A percentile compares a stretch with the other conserved stretches of the same genome.
Conservation (phyloP, 1,284 basidiomycete species). For the Trichosporon faecale region DNA sequence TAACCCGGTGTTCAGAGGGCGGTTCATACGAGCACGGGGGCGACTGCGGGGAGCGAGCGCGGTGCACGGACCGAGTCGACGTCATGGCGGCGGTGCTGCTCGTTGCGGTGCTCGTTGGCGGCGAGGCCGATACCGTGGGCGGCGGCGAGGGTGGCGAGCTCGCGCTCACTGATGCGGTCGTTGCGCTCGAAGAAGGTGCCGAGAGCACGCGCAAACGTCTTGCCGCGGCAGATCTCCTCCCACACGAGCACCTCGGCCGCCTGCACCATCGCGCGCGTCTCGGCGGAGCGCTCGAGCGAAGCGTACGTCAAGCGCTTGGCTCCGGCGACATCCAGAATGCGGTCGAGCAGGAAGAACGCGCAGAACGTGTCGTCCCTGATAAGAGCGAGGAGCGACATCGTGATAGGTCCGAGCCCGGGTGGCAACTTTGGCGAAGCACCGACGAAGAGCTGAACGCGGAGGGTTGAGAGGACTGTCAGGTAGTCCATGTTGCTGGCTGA, state of each 20-base stretch:
- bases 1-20: neutral
- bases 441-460: slow-evolving; percentile 41
- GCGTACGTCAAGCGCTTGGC: neutral
- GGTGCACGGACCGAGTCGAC: neutral
- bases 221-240: slow-evolving; percentile 42
- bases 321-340: slow-evolving; percentile 27
- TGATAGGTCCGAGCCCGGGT: slow-evolving; percentile 29
- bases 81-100: neutral
- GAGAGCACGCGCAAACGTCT: slow-evolving; percentile 36
- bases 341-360: slow-evolving; percentile 41
- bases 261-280: slow-evolving; percentile 15
- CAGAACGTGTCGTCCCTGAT: slow-evolving; percentile 34
- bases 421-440: slow-evolving; percentile 6
- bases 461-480: slow-evolving; percentile 42
- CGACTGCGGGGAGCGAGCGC: neutral
- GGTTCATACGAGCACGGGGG: neutral
- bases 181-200: slow-evolving; percentile 31
- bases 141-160: slow-evolving; percentile 31
- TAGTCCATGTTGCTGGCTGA: slow-evolving; percentile 39
- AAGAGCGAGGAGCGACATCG: slow-evolving; percentile 39
- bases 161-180: slow-evolving; percentile 26
- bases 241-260: slow-evolving; percentile 43
- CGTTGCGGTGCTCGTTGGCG: neutral
- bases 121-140: slow-evolving; percentile 20
- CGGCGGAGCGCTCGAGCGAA: neutral